Conservation (phyloP, 306 rosid species). For the Leucaena leucocephala region DNA sequence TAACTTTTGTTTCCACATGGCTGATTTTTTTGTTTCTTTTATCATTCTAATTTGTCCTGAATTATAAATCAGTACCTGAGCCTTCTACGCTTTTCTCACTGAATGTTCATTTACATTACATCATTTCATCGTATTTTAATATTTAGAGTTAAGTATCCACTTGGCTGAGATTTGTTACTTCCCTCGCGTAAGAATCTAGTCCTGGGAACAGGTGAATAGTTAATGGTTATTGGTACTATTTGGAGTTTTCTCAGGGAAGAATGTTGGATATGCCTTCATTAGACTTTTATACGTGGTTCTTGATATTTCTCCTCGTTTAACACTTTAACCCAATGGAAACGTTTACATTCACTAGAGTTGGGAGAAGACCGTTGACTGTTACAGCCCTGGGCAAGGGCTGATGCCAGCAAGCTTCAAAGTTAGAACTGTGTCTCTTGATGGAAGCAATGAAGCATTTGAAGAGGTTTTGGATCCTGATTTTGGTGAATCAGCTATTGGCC, state of each 20-base stretch:
- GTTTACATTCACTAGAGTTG: conserved; percentile 63
- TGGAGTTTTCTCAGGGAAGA: conserved; percentile 1
- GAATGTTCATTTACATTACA: not conserved
- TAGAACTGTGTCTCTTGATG: conserved; percentile 69
- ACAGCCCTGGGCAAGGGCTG: conserved; percentile 98
- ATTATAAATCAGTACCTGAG: conserved; percentile 9
- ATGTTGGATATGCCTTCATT: conserved; percentile 27
- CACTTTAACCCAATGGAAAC: conserved; percentile 20
- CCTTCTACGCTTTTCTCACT: not conserved
- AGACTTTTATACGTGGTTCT: conserved; percentile 19
- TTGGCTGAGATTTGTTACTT: not conserved
- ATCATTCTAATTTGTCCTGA: conserved; percentile 25
- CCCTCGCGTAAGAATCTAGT: not conserved
- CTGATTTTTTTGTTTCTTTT: conserved; percentile 16
- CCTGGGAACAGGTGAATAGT: not conserved
- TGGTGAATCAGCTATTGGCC: conserved; percentile 99
- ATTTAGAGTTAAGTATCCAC: not conserved
- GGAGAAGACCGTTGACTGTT: conserved; percentile 97
- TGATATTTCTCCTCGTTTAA: conserved; percentile 15
- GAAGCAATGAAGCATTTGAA: conserved; percentile 70
- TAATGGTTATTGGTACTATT: not conserved
- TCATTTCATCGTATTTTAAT: conserved; percentile 1
- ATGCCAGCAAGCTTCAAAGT: conserved; percentile 99
- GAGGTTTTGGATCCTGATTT: conserved; percentile 93
- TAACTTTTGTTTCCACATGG: conserved; percentile 9